These are phyloP conservation scores for Allium fistulosum DNA, from an alignment of 106 monocot species.

Conservation along the genomic window DNA sequence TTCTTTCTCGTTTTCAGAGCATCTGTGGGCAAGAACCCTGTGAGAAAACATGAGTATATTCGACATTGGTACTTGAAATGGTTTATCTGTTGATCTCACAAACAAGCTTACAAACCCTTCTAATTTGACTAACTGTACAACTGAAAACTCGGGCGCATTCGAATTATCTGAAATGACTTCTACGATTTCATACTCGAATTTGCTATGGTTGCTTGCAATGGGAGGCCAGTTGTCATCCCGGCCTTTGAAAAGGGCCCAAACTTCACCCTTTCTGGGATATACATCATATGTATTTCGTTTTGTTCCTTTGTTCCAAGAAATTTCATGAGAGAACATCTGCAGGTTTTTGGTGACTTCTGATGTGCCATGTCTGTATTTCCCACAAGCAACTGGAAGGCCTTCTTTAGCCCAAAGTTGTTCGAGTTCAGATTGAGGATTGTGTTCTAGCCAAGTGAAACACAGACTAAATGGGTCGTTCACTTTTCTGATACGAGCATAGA, in stretches of 20 bases:
- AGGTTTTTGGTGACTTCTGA: not conserved
- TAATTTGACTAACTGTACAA: too few species aligned
- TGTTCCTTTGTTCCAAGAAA: constrained; percentile 21
- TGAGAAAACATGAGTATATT: too few species aligned
- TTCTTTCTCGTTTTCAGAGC: too few species aligned
- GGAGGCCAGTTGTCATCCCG: not conserved
- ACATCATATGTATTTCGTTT: constrained; percentile 18
- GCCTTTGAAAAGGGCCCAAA: too few species aligned
- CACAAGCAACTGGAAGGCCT: constrained; percentile 13
- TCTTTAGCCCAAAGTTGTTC: constrained; percentile 15
- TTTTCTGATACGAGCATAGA: constrained; percentile 35
- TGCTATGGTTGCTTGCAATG: too few species aligned
- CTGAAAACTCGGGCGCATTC: too few species aligned
- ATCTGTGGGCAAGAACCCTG: too few species aligned
- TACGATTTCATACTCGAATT: too few species aligned
- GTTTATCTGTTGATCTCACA: too few species aligned
- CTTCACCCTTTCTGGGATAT: constrained; percentile 30
- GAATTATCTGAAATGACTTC: too few species aligned
- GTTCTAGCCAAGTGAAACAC: constrained; percentile 37
- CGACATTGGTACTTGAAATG: too few species aligned
- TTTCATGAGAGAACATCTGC: constrained; percentile 30
- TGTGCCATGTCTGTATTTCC: constrained; percentile 12
- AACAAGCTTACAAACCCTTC: too few species aligned
- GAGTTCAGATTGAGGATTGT: constrained; percentile 3
- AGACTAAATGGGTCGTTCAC: constrained; percentile 21